These are phyloP conservation scores for Triticum urartu DNA, from an alignment of 176 grass and related monocot species.

Conservation along the genomic window DNA sequence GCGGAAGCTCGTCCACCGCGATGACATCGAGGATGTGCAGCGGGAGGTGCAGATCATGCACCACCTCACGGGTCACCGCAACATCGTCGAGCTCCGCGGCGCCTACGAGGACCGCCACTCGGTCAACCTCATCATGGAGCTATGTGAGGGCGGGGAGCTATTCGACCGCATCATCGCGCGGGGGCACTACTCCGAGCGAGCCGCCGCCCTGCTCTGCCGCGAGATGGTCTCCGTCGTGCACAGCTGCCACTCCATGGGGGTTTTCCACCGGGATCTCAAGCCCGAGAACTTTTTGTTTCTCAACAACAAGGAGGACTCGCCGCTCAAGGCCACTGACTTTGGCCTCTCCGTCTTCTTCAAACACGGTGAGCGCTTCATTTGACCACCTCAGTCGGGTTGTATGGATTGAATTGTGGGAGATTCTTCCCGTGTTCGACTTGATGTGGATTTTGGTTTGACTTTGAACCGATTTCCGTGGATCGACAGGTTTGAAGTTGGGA, in stretches of 20 bases:
- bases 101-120: conserved; percentile 92
- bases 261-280: conserved; percentile 97
- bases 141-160: conserved; percentile 98
- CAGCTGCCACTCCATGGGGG: conserved; percentile 97
- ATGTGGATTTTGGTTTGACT: conserved; percentile 34
- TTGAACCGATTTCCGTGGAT: not conserved
- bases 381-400: not conserved
- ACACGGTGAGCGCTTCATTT: conserved; percentile 43
- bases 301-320: conserved; percentile 74
- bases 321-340: conserved; percentile 96
- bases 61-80: conserved; percentile 95
- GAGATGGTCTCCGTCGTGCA: conserved; percentile 91
- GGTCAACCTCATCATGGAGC: conserved; percentile 96
- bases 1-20: conserved; percentile 82
- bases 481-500: not conserved
- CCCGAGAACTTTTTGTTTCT: conserved; percentile 97
- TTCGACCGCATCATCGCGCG: conserved; percentile 93
- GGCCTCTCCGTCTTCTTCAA: conserved; percentile 98
- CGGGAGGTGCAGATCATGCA: conserved; percentile 99
- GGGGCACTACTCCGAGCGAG: conserved; percentile 96
- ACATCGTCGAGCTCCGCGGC: conserved; percentile 91
- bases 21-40: conserved; percentile 93
- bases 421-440: not conserved
- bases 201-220: conserved; percentile 80
- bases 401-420: not conserved